phyloP scores from a whole-genome alignment of 768 basidiomycete species.

The Xerocomus spinulosus region DNA sequence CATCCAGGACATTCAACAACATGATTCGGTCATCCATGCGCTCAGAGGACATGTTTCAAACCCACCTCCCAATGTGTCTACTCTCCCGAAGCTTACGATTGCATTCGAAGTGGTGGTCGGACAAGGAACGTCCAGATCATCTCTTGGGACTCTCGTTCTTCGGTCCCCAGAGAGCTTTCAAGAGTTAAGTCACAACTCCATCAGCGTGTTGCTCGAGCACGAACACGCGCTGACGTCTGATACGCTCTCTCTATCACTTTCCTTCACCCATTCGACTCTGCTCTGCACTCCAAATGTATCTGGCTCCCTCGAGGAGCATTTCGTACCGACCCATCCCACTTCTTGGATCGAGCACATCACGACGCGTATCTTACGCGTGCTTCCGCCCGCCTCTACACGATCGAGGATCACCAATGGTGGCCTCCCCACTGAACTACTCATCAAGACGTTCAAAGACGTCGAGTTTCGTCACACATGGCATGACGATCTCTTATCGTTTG shows the following conservation, averaged over 20 bases:
- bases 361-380: slow-evolving; percentile 19
- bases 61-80: slow-evolving; percentile 8
- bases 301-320: slow-evolving; percentile 1
- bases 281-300: slow-evolving; percentile 8
- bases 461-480: slow-evolving; percentile 19
- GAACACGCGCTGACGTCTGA: slow-evolving; percentile 14
- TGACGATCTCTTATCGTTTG: slow-evolving; percentile 21
- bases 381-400: slow-evolving; percentile 4
- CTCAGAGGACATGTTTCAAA: slow-evolving; percentile 1
- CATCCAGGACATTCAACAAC: slow-evolving; percentile 19
- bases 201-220: slow-evolving; percentile 11
- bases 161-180: slow-evolving; percentile 3
- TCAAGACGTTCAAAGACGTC: slow-evolving; percentile 16
- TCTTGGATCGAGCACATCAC: slow-evolving; percentile 16
- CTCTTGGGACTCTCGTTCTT: slow-evolving; percentile 12
- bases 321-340: slow-evolving; percentile 4
- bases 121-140: slow-evolving; percentile 1
- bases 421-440: slow-evolving; percentile 20
- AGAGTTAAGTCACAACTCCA: slow-evolving; percentile 4
- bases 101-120: slow-evolving; percentile 18
- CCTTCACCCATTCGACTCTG: slow-evolving; percentile 23
- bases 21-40: slow-evolving; percentile 9
- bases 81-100: slow-evolving; percentile 18
- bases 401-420: slow-evolving; percentile 3
- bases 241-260: slow-evolving; percentile 15